Evolutionary conservation across 139 green algal genomes (phyloP).

Genomic region (Chlamydomonas sp.): DNA sequence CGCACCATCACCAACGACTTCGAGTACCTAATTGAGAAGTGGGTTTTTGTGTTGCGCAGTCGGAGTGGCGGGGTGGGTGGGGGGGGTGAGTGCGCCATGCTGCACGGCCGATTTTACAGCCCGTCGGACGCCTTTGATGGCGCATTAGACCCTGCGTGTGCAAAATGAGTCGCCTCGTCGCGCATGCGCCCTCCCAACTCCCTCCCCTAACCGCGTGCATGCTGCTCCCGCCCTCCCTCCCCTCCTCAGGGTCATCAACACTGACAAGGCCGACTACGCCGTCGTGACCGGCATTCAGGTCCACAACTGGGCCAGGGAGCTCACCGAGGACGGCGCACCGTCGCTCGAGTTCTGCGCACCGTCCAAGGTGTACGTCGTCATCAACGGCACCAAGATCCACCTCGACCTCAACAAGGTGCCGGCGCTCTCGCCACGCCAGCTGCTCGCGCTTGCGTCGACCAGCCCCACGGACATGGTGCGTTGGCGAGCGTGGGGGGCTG

Average conservation of each 20-base stretch:
- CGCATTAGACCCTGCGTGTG: too few relatives aligned
- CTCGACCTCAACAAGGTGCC: slow-evolving; percentile 54
- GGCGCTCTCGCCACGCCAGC: slow-evolving; percentile 37
- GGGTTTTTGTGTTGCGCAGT: too few relatives aligned
- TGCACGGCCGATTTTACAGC: too few relatives aligned
- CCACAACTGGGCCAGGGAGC: slow-evolving; percentile 67
- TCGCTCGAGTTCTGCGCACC: slow-evolving; percentile 68
- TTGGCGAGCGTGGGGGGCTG: too few relatives aligned
- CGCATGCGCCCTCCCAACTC: too few relatives aligned
- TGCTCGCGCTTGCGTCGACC: slow-evolving; percentile 30
- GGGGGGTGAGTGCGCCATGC: too few relatives aligned
- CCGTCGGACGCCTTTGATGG: too few relatives aligned
- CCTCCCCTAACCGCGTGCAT: too few relatives aligned
- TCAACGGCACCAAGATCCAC: slow-evolving; percentile 62
- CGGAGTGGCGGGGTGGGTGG: too few relatives aligned
- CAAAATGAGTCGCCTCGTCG: too few relatives aligned
- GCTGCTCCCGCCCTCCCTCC: too few relatives aligned
- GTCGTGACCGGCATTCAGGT: slow-evolving; percentile 81
- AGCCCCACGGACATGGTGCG: slow-evolving; percentile 4
- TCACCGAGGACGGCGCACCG: slow-evolving; percentile 21
- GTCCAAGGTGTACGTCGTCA: slow-evolving; percentile 59
- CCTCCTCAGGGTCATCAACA: slow-evolving; percentile 46
- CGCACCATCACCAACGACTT: slow-evolving; percentile 9
- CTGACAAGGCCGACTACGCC: slow-evolving; percentile 75
- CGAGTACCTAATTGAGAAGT: too few relatives aligned